These are phyloP conservation scores for Pichia nanzhaoensis DNA, from an alignment of 805 yeast species.

Conservation along the genomic window DNA sequence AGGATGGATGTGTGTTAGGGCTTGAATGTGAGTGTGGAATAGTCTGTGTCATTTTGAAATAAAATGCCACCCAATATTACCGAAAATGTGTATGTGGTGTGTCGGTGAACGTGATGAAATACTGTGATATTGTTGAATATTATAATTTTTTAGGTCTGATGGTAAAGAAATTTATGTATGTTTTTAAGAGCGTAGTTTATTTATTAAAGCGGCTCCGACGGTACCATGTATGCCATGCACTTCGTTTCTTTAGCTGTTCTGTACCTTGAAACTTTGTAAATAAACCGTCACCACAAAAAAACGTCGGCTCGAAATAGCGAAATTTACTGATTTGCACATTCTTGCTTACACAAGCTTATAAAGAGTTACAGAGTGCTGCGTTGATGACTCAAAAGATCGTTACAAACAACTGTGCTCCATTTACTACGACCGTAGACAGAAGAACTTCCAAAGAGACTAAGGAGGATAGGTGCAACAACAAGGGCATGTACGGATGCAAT, in stretches of 20 bases:
- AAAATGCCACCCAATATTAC: background rate
- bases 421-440: constrained; percentile 3
- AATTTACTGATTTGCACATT: too few species aligned
- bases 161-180: too few species aligned
- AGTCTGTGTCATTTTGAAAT: constrained; percentile 6
- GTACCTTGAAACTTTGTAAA: too few species aligned
- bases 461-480: constrained; percentile 67
- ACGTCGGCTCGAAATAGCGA: too few species aligned
- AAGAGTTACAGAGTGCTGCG: background rate
- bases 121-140: too few species aligned
- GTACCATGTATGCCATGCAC: too few species aligned
- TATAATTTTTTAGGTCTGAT: too few species aligned
- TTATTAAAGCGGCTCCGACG: background rate
- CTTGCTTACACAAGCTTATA: too few species aligned
- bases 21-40: constrained; percentile 9
- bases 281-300: too few species aligned
- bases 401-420: constrained; percentile 3
- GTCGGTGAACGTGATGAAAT: too few species aligned
- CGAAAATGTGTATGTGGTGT: too few species aligned
- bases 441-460: constrained; percentile 48
- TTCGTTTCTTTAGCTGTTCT: too few species aligned
- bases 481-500: constrained; percentile 77
- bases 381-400: constrained; percentile 1
- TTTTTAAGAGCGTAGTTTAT: background rate
- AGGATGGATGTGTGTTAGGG: background rate